phyloP scores from a whole-genome alignment of 768 basidiomycete genomes.

The Hirschioporus abietinus region DNA sequence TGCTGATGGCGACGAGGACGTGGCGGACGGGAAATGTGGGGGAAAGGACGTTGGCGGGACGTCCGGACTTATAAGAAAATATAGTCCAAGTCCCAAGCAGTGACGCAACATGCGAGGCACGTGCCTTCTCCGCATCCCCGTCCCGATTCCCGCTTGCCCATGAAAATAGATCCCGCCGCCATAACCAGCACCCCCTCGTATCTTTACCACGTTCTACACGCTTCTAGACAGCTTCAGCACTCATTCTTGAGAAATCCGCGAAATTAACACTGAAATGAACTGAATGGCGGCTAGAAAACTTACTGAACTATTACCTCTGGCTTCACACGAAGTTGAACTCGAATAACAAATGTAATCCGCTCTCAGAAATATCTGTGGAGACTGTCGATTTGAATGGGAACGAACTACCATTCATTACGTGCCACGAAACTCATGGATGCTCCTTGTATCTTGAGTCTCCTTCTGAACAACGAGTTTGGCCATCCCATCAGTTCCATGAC shows the following conservation, averaged over 20 bases:
- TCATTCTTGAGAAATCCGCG: not conserved
- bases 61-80: not conserved
- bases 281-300: not conserved
- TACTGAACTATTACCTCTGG: not conserved
- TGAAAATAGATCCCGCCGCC: not conserved
- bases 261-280: not conserved
- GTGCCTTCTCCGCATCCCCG: not conserved
- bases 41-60: not conserved
- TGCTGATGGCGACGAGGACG: not conserved
- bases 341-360: not conserved
- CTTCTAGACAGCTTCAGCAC: not conserved
- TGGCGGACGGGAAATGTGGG: not conserved
- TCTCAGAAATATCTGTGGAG: not conserved
- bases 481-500: not conserved
- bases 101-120: not conserved
- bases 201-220: not conserved
- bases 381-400: not conserved
- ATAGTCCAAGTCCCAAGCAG: not conserved
- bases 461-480: not conserved
- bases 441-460: not conserved
- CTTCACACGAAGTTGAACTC: not conserved
- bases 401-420: not conserved
- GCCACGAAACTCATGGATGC: not conserved
- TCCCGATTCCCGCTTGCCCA: not conserved
- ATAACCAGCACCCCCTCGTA: not conserved